Evolutionary conservation across 73 alveolate genomes (phyloP).

Genomic region (Breviolum minutum): DNA sequence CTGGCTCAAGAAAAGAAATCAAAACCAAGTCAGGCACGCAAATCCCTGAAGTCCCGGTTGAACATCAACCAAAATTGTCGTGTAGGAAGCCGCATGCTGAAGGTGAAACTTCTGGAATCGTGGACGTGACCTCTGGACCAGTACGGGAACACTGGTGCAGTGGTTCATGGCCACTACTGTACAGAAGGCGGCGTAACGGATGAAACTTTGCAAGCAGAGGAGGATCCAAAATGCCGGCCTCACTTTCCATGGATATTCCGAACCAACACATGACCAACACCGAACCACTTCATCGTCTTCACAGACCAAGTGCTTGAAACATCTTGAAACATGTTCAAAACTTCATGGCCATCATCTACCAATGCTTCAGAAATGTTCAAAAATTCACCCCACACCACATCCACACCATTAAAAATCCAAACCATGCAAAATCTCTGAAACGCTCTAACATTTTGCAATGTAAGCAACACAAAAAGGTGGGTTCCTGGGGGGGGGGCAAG

Average conservation of each 20-base stretch:
- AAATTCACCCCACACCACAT: too few species aligned
- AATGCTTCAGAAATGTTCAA: too few species aligned
- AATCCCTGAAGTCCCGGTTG: conserved; percentile 18
- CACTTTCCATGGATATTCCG: neutral
- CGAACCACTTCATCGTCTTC: neutral
- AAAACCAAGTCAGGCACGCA: conserved; percentile 5
- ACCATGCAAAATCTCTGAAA: too few species aligned
- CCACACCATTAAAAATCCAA: too few species aligned
- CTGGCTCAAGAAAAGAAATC: neutral
- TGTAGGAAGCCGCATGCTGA: neutral
- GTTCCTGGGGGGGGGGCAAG: conserved; percentile 35
- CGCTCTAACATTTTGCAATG: too few species aligned
- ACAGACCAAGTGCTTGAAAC: neutral
- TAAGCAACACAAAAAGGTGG: neutral
- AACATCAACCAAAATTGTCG: neutral
- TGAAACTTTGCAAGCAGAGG: neutral
- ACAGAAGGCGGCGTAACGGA: neutral
- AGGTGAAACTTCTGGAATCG: conserved; percentile 10
- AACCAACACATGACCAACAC: neutral
- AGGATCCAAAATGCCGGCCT: too few species aligned
- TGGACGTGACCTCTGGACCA: conserved; percentile 11
- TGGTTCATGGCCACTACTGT: neutral
- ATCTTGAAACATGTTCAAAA: neutral
- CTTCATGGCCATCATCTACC: neutral
- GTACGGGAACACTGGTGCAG: neutral